Percentiles rank a stretch among this genome's conserved stretches.
Conservation (phyloP, 2,329 filamentous ascomycete genomes). For the Emmonsia crescens region DNA sequence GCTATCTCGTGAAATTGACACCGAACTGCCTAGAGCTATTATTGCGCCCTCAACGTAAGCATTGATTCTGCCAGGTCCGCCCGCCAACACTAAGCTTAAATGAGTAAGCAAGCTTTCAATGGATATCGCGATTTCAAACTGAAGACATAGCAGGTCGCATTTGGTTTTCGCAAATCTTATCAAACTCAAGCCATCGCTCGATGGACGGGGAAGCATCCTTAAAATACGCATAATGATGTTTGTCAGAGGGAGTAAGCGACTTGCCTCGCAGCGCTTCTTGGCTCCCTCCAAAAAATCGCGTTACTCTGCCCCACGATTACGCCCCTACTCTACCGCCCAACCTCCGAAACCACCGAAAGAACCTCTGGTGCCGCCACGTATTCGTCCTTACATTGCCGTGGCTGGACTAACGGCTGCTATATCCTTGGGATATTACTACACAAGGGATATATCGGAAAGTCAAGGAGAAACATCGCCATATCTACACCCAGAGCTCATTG, state of each 20-base stretch:
- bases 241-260: neutral
- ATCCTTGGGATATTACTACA: constrained; percentile 2
- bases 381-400: neutral
- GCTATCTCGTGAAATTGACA: neutral
- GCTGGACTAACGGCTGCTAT: neutral
- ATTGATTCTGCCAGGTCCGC: neutral
- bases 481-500: constrained; percentile 40
- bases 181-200: neutral
- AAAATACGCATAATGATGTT: neutral
- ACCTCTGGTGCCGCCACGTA: neutral
- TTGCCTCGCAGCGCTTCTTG: neutral
- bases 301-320: neutral
- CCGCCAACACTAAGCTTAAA: neutral
- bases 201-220: neutral
- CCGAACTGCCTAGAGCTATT: neutral
- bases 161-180: neutral
- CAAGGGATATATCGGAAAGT: neutral
- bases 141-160: neutral
- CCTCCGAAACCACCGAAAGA: neutral
- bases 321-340: neutral
- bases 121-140: neutral
- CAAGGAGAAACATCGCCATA: neutral
- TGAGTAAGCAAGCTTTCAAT: neutral
- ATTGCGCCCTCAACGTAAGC: neutral
- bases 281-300: constrained; percentile 9